A percentile compares a stretch with the other conserved stretches of the same genome.
phyloP scores from a whole-genome alignment of 1,284 basidiomycete genomes.

The Mrakiaceae sp. region DNA sequence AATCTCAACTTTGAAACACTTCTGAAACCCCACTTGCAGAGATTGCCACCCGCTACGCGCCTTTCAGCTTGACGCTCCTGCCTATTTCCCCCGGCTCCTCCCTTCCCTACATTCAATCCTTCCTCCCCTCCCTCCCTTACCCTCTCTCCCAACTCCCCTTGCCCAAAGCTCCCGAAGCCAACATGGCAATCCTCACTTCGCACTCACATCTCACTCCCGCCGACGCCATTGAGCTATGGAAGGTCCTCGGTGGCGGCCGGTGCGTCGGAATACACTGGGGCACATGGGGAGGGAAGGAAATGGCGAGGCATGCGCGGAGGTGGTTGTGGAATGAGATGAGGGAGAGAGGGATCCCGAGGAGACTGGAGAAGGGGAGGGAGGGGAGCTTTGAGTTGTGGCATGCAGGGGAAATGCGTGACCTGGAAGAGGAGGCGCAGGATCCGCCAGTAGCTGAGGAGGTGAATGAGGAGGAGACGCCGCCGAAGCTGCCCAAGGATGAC shows the following conservation, averaged over 20 bases:
- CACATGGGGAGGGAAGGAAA: neutral
- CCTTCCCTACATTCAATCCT: conserved; percentile 11
- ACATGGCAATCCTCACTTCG: conserved; percentile 10
- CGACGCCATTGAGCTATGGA: neutral
- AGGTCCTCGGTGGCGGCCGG: neutral
- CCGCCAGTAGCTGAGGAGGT: neutral
- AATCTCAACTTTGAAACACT: neutral
- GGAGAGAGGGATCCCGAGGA: neutral
- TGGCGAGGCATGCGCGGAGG: neutral
- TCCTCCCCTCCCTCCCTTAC: conserved; percentile 9
- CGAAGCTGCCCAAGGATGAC: too few species aligned
- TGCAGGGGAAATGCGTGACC: neutral
- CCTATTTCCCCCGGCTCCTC: conserved; percentile 14
- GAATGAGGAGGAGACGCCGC: neutral
- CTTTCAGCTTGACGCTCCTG: conserved; percentile 11
- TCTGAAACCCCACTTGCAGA: neutral
- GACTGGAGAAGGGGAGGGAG: neutral
- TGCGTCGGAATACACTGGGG: neutral
- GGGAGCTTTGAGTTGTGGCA: conserved; percentile 5
- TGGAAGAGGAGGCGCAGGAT: neutral
- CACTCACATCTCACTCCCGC: conserved; percentile 7
- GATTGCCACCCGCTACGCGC: conserved; percentile 2
- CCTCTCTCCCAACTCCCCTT: neutral
- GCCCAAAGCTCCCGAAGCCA: neutral
- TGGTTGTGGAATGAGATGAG: conserved; percentile 11